phyloP scores from a whole-genome alignment of 2,329 filamentous ascomycete genomes.

The Elsinoe arachidis region DNA sequence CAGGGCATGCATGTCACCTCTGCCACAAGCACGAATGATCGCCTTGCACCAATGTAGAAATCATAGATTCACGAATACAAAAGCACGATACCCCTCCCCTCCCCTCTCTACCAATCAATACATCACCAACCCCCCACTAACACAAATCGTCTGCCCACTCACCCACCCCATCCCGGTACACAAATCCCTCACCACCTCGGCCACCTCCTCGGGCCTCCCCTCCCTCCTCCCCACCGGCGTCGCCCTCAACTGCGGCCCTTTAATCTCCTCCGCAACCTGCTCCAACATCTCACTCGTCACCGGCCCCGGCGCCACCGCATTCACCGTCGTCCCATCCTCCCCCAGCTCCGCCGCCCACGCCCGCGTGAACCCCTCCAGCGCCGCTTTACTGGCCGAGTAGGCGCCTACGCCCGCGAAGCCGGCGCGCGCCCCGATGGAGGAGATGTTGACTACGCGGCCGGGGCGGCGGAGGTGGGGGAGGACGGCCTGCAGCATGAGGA shows the following conservation, averaged over 20 bases:
- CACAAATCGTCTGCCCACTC: constrained; percentile 48
- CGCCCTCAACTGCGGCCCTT: constrained; percentile 41
- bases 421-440: constrained; percentile 43
- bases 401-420: constrained; percentile 41
- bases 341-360: constrained; percentile 53
- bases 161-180: constrained; percentile 34
- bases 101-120: constrained; percentile 14
- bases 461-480: constrained; percentile 42
- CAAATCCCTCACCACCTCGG: constrained; percentile 48
- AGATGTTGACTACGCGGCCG: constrained; percentile 52
- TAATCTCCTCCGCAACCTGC: constrained; percentile 41
- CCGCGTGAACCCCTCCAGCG: constrained; percentile 52
- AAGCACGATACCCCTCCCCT: background rate
- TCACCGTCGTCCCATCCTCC: constrained; percentile 42
- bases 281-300: constrained; percentile 51
- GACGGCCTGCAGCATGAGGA: constrained; percentile 47
- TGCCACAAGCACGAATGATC: background rate
- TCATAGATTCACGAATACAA: background rate
- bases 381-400: constrained; percentile 52
- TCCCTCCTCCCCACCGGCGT: constrained; percentile 46
- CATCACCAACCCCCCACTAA: constrained; percentile 39
- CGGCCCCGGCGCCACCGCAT: constrained; percentile 40
- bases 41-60: background rate
- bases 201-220: constrained; percentile 47
- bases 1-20: background rate